These are phyloP conservation scores for Rhodamnia argentea DNA, from an alignment of 345 rosid genomes.

Conservation along the genomic window DNA sequence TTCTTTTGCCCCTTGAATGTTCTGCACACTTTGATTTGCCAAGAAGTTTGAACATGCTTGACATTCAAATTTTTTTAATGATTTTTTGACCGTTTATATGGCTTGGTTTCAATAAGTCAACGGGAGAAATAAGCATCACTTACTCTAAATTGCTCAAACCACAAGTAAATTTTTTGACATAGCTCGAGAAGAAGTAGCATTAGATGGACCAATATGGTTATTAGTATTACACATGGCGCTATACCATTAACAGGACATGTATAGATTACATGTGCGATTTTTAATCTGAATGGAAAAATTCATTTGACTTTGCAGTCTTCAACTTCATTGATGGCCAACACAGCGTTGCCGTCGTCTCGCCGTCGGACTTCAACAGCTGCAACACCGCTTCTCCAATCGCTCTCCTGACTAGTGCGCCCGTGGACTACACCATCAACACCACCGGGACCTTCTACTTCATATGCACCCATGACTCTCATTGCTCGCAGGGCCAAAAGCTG, in stretches of 20 bases:
- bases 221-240: background rate
- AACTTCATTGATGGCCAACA: slow-evolving; percentile 12
- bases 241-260: background rate
- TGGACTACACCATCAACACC: background rate
- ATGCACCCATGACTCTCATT: slow-evolving; percentile 9
- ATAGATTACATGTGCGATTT: too few species aligned
- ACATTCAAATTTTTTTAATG: too few species aligned
- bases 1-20: too few species aligned
- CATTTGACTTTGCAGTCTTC: slow-evolving; percentile 8
- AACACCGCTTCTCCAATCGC: slow-evolving; percentile 1
- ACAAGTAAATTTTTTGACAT: background rate
- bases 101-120: background rate
- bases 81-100: background rate
- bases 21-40: too few species aligned
- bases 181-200: background rate
- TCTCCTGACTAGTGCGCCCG: background rate
- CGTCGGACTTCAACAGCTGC: slow-evolving; percentile 6
- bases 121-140: too few species aligned
- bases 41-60: too few species aligned
- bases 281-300: background rate
- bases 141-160: too few species aligned
- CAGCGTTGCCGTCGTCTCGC: slow-evolving; percentile 13
- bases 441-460: slow-evolving; percentile 8
- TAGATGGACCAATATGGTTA: background rate
- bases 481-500: slow-evolving; percentile 7